Percentiles rank a stretch among this genome's conserved stretches.
phyloP scores from a whole-genome alignment of 805 yeast genomes.

The Candida ovalis region DNA sequence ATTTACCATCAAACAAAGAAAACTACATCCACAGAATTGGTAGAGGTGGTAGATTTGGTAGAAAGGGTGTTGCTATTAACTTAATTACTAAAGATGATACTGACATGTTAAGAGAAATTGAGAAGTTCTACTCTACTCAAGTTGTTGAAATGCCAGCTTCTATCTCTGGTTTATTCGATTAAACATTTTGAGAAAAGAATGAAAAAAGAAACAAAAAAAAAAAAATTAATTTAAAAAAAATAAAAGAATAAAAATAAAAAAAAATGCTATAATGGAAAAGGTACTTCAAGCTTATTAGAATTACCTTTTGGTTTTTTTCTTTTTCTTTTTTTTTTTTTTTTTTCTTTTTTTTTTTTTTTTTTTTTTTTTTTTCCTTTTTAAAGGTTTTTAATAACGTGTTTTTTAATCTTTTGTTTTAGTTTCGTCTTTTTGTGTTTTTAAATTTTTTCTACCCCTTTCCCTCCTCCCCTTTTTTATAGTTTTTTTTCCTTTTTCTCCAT shows the following conservation, averaged over 20 bases:
- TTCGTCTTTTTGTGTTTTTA: background rate
- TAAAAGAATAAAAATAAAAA: too few species aligned
- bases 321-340: background rate
- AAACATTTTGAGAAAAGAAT: slow-evolving; percentile 1
- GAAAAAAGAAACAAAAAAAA: background rate
- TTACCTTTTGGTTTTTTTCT: background rate
- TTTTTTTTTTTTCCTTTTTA: background rate
- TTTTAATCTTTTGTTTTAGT: background rate
- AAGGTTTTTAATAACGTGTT: background rate
- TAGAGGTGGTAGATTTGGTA: slow-evolving; percentile 96
- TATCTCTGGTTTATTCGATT: slow-evolving; percentile 46
- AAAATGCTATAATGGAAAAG: too few species aligned
- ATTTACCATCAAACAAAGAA: slow-evolving; percentile 87
- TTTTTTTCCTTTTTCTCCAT: background rate
- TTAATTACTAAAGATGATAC: slow-evolving; percentile 81
- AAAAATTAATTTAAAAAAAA: too few species aligned
- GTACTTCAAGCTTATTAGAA: too few species aligned
- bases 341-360: background rate
- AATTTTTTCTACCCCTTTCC: too few species aligned
- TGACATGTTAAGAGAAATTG: slow-evolving; percentile 68
- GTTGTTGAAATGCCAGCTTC: slow-evolving; percentile 78
- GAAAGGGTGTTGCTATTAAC: slow-evolving; percentile 97
- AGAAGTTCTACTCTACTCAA: slow-evolving; percentile 68
- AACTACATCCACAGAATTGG: slow-evolving; percentile 98
- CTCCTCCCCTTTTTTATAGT: background rate